Percentiles rank a stretch among this genome's conserved stretches.
phyloP scores from a whole-genome alignment of 306 rosid genomes.

The Trifolium repens region DNA sequence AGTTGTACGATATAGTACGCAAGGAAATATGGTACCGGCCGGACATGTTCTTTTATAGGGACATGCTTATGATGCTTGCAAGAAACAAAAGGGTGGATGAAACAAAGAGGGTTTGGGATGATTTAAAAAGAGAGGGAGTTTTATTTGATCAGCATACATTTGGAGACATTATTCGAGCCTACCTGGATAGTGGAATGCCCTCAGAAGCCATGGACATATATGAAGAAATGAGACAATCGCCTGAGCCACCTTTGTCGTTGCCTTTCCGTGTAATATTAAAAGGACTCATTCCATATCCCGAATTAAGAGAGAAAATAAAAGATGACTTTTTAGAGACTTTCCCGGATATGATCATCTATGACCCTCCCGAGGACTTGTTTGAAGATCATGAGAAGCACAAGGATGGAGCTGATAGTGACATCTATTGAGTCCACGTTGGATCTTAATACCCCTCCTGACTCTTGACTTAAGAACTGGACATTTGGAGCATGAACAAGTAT shows the following conservation, averaged over 20 bases:
- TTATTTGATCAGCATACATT: conserved; percentile 94
- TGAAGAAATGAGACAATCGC: conserved; percentile 81
- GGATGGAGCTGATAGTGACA: conserved; percentile 38
- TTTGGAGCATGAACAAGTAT: neutral
- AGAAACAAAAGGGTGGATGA: conserved; percentile 79
- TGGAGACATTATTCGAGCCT: conserved; percentile 81
- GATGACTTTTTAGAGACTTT: conserved; percentile 82
- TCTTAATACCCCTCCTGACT: neutral
- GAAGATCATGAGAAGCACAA: conserved; percentile 55
- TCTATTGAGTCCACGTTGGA: neutral
- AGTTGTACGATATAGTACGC: conserved; percentile 84
- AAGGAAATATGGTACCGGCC: conserved; percentile 97
- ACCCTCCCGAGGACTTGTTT: conserved; percentile 93
- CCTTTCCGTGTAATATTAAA: conserved; percentile 86
- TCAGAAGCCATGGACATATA: conserved; percentile 81
- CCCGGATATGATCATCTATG: conserved; percentile 86
- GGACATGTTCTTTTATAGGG: conserved; percentile 91
- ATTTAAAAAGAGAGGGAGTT: conserved; percentile 74
- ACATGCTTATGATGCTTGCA: conserved; percentile 94
- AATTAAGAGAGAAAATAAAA: conserved; percentile 78
- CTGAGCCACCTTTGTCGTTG: conserved; percentile 82
- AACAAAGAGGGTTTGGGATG: conserved; percentile 78
- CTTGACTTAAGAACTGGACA: no score
- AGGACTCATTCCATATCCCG: conserved; percentile 88
- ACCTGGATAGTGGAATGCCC: conserved; percentile 68